Evolutionary conservation across 768 basidiomycete genomes (phyloP), one percentile per base, ranked within the genome.

Genomic region (Lactarius psammicola): DNA sequence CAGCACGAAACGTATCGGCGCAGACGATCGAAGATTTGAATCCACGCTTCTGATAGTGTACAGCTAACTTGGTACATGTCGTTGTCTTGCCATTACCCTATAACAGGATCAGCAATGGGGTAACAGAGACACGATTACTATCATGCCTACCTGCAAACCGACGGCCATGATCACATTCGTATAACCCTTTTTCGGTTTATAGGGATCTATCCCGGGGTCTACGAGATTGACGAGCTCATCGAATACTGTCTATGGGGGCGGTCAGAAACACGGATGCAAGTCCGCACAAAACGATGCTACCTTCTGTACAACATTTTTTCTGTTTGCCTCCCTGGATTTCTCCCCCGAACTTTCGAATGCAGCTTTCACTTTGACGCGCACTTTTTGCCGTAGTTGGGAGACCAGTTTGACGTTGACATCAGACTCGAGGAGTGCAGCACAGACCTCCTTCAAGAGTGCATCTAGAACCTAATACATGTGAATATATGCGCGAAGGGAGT

Each of bases 331-430:
- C 72, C 89, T 92, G 40, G 86, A 82, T 71, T 90, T 89, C 72
- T 90, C 91, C 31, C 82, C 81, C 65, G 75, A 80, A 33, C 80
- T 78, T 70, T 95, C 94, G 28, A 95, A 74, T 26, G 88, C 80
- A 6, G 91, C 85, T 74, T 97, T 90, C 61, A 95, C 93, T 74
- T 94, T 95, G 3, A 85, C 80, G 76, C 95, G 95, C 73, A 98
- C 94, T 76, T 94, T 94, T 68, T 89, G 87, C 68, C 94, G 86
- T 63, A 97, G 76, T 44, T 86, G 85, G 6, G 93, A 85, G 23
- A 98, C 97, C 26, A 98, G 85, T 76, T 96, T 97, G 72, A 99
- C 96, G 75, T 99, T 99, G 70, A 99, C 96, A 78, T 99, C 97
- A 23, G 95, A 89, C 77, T 98, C 95, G 53, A 99, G 84, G 36